A percentile compares a stretch with the other conserved stretches of the same genome.
These are phyloP conservation scores for Mucor mucedo DNA, from an alignment of 371 early-diverging fungal genomes.

Conservation along the genomic window DNA sequence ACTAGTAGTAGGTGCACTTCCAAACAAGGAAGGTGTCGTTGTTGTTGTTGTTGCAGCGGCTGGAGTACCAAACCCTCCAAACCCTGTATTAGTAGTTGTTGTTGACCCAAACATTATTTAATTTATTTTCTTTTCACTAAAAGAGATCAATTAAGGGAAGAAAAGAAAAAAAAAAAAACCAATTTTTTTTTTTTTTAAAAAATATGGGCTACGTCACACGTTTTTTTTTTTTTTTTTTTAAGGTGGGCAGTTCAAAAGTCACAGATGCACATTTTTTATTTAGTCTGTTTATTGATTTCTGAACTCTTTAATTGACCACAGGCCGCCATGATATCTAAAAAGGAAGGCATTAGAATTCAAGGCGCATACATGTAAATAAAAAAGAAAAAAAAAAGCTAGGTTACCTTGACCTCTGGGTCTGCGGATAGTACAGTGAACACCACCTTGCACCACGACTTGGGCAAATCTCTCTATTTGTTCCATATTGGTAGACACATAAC, in stretches of 20 bases:
- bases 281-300: slow-evolving; percentile 17
- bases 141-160: neutral
- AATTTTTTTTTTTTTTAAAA: neutral
- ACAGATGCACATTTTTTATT: neutral
- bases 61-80: slow-evolving; percentile 15
- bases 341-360: slow-evolving; percentile 13
- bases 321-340: slow-evolving; percentile 74
- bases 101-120: slow-evolving; percentile 9
- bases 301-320: slow-evolving; percentile 74
- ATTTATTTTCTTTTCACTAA: neutral
- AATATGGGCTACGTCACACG: neutral
- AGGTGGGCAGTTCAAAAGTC: neutral
- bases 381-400: neutral
- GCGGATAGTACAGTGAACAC: slow-evolving; percentile 60
- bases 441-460: slow-evolving; percentile 47
- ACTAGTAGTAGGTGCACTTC: neutral
- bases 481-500: slow-evolving; percentile 55
- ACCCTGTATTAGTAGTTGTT: neutral
- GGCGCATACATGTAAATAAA: no score
- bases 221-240: no score
- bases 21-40: neutral
- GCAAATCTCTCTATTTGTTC: slow-evolving; percentile 61
- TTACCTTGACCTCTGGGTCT: slow-evolving; percentile 65
- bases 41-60: neutral
- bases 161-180: slow-evolving; percentile 8